Base-by-base conservation (phyloP, 177 flowering plant genomes). In the Vitis hybrid region DNA sequence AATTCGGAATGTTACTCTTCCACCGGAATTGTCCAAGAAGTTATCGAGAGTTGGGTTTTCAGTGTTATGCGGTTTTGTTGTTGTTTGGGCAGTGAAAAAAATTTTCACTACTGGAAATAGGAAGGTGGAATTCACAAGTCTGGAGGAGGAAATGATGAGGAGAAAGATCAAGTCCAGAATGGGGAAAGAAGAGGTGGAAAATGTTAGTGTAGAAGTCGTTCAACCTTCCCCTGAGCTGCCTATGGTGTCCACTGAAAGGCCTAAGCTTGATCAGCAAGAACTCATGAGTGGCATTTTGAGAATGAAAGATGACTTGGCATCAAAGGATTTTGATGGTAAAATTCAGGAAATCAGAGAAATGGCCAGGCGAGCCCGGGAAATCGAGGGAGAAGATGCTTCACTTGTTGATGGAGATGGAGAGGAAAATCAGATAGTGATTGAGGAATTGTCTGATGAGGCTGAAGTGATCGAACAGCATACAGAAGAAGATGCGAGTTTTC, bases 111-210 rank as follows among this genome's bases (percentile, higher is more conserved):
- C 24, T 18, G 63, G 81, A 52, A 75, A 79, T 19, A 72, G 73
- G 56, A 79, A 57, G 69, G 75, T 30, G 46, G 78, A 85, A 59
- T 60, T 82, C 64, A 83, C 87, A 0, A 71, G 72, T 32, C 67
- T 80, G 74, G 92, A 91, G 79, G 85, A 91, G 83, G 91, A 88
- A 77, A 86, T 90, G 96, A 66, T 92, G 81, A 85, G 88, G 84
- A 87, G 94, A 68, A 91, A 92, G 81, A 74, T 85, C 48, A 86
- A 81, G 72, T 70, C 87, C 8, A 86, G 93, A 68, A 77, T 72
- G 74, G 90, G 85, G 78, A 84, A 73, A 64, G 92, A 87, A 69
- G 77, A 77, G 59, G 50, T 72, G 70, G 82, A 74, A 81, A 77
- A 68, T 64, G 87, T 84, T 48, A 82, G 66, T 49, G 89, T 91